Base-by-base conservation (phyloP, 805 yeast genomes). In the Saturnispora dispora region DNA sequence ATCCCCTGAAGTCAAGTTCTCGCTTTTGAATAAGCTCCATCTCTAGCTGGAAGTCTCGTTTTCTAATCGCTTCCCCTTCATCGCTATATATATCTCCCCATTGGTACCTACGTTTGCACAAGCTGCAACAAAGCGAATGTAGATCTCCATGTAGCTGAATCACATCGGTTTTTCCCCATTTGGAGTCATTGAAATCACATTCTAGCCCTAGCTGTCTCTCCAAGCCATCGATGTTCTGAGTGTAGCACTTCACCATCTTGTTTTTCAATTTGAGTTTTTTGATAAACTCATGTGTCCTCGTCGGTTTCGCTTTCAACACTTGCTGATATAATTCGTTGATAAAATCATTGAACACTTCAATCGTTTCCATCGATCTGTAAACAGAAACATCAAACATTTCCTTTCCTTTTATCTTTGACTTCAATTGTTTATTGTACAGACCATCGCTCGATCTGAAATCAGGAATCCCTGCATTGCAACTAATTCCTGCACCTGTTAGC, bases 401-500 rank as follows among this genome's bases (percentile, higher is more conserved):
- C 61, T 88, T 87, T 5, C 98, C 98, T 58, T 82, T 83, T n/a
- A 62, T 61, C 41, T 73, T 74, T 1, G 90, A 85, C 58, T 78
- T 76, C 37, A 53, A 4, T 10, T 40, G 51, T 28, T 53, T 53
- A 53, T 84, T 81, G 68, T 91, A 90, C 9, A 90, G 74, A 2
- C 98, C 98, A 57, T 84, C 79, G 9, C 82, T 71, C 4, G 95
- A 85, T 51, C 98, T 75, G 64, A 90, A 90, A 64, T 91, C 98
- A 2, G 99, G 99, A 45, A 91, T 93, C 0, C 99, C 98, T 1
- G 98, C 97, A 63, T 86, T 88, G 64, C 96, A 88, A 15, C 96
- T 88, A 53, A 91, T 88, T 0, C 99, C 99, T 2, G 99, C 99
- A 7, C 99, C 98, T 0, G 96, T 89, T 50, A 90, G 71, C 4